Conservation (phyloP, 2,329 filamentous ascomycete species). For the Akanthomyces muscarius region DNA sequence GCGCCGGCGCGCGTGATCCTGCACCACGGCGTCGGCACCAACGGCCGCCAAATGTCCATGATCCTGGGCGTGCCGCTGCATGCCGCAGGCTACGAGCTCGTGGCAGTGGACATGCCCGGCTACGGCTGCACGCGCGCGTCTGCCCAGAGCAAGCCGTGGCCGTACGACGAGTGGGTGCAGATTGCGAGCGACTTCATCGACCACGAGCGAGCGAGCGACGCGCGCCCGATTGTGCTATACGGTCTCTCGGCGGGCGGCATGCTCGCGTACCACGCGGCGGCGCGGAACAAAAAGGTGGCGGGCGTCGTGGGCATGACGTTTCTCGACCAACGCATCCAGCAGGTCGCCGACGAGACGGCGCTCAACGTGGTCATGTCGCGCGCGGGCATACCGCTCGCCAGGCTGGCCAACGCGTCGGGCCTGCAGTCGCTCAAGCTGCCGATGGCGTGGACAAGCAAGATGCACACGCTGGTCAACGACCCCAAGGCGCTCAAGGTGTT, state of each 20-base stretch:
- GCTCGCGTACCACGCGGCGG: slow-evolving; percentile 2
- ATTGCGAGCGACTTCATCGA: slow-evolving; percentile 8
- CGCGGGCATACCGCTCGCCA: neutral
- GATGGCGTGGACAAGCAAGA: slow-evolving; percentile 4
- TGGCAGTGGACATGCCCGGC: slow-evolving; percentile 5
- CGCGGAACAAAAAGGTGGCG: neutral
- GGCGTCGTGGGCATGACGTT: slow-evolving; percentile 10
- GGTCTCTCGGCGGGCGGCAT: slow-evolving; percentile 4
- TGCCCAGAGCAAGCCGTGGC: neutral
- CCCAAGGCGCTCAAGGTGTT: neutral
- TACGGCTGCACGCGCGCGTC: slow-evolving; percentile 1
- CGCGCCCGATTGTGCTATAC: slow-evolving; percentile 6
- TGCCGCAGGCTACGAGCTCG: neutral
- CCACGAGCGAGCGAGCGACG: neutral
- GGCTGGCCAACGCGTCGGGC: neutral
- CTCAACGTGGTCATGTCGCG: neutral
- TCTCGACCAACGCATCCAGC: neutral
- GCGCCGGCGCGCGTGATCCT: neutral
- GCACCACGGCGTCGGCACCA: slow-evolving; percentile 11
- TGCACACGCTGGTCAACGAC: neutral
- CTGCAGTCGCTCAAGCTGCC: neutral
- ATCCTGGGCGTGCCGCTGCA: slow-evolving; percentile 4
- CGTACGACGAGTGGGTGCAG: slow-evolving; percentile 11
- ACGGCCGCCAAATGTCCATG: slow-evolving; percentile 10
- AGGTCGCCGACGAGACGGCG: slow-evolving; percentile 6